Evolutionary conservation across 2,329 filamentous ascomycete species (phyloP), one percentile per base, ranked within the genome.

Genomic region (Aureobasidium zeae): DNA sequence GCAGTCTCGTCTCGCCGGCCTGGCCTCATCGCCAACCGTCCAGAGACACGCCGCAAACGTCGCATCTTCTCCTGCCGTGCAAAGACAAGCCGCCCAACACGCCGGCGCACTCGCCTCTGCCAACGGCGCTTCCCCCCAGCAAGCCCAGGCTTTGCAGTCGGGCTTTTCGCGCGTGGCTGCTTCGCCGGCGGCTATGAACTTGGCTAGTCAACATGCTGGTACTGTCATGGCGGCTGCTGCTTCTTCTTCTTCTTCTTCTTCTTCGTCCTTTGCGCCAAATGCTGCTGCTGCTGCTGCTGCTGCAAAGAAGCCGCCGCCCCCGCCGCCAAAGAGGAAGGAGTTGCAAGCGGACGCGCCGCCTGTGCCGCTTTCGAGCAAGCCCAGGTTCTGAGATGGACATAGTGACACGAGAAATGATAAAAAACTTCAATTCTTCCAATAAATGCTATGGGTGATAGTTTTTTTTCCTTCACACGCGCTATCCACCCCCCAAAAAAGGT

Each of bases 1-100:
- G 2, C 74, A 84, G 47, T 75, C 76, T 53, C 72, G 74, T 56
- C 69, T 75, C 2, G 77, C 80, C 1, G 54, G 83, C 10, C 71
- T 68, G 46, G 82, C 81, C 1, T 77, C 76, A 1, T 68, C 71
- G 17, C 66, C 68, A 10, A 71, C 81, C 45, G 37, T 41, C 11
- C 20, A 21, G 13, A 41, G 25, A 13, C 37, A 41, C 6, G 37
- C 37, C 9, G 28, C 37, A 8, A 31, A 25, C 10, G 25, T 41
- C n/a, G 37, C 37, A 4, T 41, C 37, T 9, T 41, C 37, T 7
- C 37, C 37, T 13, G 37, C 37, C 2, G 37, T 41, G 3, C 37
- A 32, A n/a, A 41, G 13, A 24, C 37, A 41, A n/a, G 37, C 37
- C 5, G 37, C 28, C 15, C 37, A 41, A 25, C 37, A 41, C n/a